Base-by-base conservation (phyloP, 2,329 filamentous ascomycete species). In the Aspergillus thermomutatus region DNA sequence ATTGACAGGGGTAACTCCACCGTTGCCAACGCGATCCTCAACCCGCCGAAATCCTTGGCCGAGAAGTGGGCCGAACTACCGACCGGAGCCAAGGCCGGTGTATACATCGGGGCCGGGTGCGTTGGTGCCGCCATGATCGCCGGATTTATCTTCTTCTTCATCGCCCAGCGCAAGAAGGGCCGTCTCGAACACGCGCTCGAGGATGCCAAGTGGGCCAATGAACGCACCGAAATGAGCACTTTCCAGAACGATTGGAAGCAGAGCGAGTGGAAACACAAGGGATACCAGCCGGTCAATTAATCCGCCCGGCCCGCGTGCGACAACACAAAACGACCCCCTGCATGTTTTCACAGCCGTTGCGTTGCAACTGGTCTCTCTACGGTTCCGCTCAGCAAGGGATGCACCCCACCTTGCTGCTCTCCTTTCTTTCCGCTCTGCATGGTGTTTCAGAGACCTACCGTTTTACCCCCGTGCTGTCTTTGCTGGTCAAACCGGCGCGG, bases 1-100 rank as follows among this genome's bases (percentile, higher is more conserved):
- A 6, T 3, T 3, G 1, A 21, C 66, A 85, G 94, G 53, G 90
- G 95, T 64, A 85, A 85, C 62, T 76, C 77, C 7, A 79, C 83
- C 4, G 80, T 90, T 52, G 60, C 60, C 11, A 55, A 67, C 1
- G 66, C 73, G 50, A 59, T 76, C 43, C 70, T 72, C 66, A 72
- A 76, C 49, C 64, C 69, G 14, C 68, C 69, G 37, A 68, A 76
- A 61, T 65, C 72, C 2, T 26, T 76, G 10, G 51, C 72, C 14
- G 67, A 78, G 58, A 77, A 75, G 60, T 79, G 77, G 77, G 68
- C 66, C 25, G 69, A 75, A 21, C 73, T 84, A 1, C 72, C 78
- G 2, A 61, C 69, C 0, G 77, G 72, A 17, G 79, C 79, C 52
- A 81, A 83, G 60, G 77, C 80, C 52, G 80, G 76, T 46, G 75